phyloP scores from a whole-genome alignment of 1,139 yeast species.

The Suhomyces maxii region DNA sequence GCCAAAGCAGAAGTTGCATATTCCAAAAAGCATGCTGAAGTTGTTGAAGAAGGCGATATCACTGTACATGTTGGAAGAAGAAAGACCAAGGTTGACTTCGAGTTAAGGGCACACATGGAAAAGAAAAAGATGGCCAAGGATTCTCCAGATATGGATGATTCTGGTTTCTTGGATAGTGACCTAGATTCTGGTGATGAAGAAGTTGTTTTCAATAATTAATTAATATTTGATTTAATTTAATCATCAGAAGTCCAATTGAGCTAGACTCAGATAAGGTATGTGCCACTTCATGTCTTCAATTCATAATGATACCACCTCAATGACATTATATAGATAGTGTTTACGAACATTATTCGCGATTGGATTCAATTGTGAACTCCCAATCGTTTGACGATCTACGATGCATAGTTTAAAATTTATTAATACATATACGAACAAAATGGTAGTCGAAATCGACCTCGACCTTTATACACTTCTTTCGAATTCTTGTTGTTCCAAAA shows the following conservation, averaged over 20 bases:
- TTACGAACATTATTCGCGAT: not conserved
- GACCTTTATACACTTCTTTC: conserved; percentile 34
- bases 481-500: conserved; percentile 59
- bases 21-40: conserved; percentile 49
- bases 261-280: too few species aligned
- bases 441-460: not conserved
- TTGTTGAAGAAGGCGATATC: conserved; percentile 44
- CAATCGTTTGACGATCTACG: not conserved
- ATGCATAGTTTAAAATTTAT: conserved; percentile 3
- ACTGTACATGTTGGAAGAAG: conserved; percentile 51
- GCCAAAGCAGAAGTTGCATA: conserved; percentile 57
- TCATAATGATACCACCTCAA: not conserved
- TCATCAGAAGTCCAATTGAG: not conserved
- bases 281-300: not conserved
- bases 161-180: conserved; percentile 18
- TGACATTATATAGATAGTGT: conserved; percentile 1
- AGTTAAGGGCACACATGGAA: conserved; percentile 50
- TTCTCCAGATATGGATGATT: conserved; percentile 17
- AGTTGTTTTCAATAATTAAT: conserved; percentile 14
- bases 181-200: conserved; percentile 31
- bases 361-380: not conserved
- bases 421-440: conserved; percentile 10
- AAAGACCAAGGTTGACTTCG: conserved; percentile 51
- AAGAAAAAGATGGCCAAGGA: conserved; percentile 28
- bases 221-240: not conserved